Evolutionary conservation across 2,329 filamentous ascomycete species (phyloP).

Genomic region (Aspergillus sp.): DNA sequence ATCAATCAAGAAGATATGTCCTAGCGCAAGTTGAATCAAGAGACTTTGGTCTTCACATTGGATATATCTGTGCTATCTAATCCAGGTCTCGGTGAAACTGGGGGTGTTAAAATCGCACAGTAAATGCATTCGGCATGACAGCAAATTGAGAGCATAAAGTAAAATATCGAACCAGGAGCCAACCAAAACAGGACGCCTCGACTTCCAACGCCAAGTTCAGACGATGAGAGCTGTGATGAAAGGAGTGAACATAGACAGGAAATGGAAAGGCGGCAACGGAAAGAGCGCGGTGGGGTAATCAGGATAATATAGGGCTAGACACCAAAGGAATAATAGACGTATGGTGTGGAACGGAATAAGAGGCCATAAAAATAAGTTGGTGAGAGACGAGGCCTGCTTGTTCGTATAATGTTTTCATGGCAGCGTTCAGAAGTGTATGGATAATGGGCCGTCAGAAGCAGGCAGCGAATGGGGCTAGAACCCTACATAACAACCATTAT

Average conservation of each 20-base stretch:
- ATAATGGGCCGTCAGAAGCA: constrained; percentile 5
- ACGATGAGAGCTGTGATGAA: constrained; percentile 33
- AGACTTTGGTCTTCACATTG: constrained; percentile 21
- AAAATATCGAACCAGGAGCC: constrained; percentile 28
- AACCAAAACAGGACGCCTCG: constrained; percentile 40
- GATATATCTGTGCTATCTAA: constrained; percentile 25
- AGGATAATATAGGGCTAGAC: not conserved
- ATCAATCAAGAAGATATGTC: not conserved
- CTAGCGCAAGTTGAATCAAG: not conserved
- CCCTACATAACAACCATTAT: constrained; percentile 9
- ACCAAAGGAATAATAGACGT: not conserved
- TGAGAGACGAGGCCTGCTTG: constrained; percentile 5
- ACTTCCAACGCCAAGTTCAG: constrained; percentile 39
- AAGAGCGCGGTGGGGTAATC: constrained; percentile 5
- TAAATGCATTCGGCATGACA: constrained; percentile 36
- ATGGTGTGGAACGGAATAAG: not conserved
- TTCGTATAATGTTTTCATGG: constrained; percentile 10
- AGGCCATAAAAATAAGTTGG: not conserved
- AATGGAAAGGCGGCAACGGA: constrained; percentile 16
- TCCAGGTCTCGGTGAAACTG: constrained; percentile 14
- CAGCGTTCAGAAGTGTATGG: constrained; percentile 10
- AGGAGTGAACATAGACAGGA: constrained; percentile 21
- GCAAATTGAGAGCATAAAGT: constrained; percentile 24
- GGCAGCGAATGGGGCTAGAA: constrained; percentile 4
- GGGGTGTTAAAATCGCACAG: constrained; percentile 16